These are phyloP conservation scores for Fusarium tanahbumbuense DNA, from an alignment of 2,329 filamentous ascomycete genomes.

Conservation along the genomic window DNA sequence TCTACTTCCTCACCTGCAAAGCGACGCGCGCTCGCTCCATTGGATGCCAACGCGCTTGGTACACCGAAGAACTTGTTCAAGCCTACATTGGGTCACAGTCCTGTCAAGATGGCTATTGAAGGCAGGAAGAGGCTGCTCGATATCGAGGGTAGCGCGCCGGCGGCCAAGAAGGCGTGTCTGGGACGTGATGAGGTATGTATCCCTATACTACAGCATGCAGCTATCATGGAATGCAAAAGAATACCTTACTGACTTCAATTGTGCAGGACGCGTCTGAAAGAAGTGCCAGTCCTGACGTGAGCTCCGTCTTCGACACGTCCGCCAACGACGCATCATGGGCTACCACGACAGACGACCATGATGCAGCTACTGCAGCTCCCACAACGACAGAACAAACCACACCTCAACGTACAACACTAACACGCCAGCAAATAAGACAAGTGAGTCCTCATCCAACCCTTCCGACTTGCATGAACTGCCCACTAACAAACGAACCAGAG, in stretches of 20 bases:
- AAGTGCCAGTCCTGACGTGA: conserved; percentile 56
- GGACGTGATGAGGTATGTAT: conserved; percentile 48
- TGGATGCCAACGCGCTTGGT: conserved; percentile 59
- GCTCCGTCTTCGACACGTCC: conserved; percentile 64
- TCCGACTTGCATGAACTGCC: neutral
- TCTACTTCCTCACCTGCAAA: conserved; percentile 54
- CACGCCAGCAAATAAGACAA: conserved; percentile 65
- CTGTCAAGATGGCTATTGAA: conserved; percentile 42
- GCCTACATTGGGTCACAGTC: conserved; percentile 39
- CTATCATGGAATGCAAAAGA: neutral
- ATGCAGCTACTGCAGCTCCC: conserved; percentile 41
- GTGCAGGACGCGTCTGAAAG: conserved; percentile 46
- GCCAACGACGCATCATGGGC: conserved; percentile 60
- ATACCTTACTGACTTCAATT: conserved; percentile 7
- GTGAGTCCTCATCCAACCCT: conserved; percentile 48
- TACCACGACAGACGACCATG: conserved; percentile 63
- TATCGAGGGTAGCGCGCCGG: conserved; percentile 41
- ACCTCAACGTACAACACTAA: conserved; percentile 49
- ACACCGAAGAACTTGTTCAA: conserved; percentile 46
- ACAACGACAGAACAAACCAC: conserved; percentile 21
- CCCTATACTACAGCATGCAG: neutral
- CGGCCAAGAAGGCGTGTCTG: conserved; percentile 51
- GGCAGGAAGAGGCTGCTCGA: conserved; percentile 48
- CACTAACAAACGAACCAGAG: conserved; percentile 56
- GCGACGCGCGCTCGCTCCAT: conserved; percentile 61